A percentile compares a stretch with the other conserved stretches of the same genome.
Conservation (phyloP, 495 filamentous ascomycete genomes). For the Podospora anserina region DNA sequence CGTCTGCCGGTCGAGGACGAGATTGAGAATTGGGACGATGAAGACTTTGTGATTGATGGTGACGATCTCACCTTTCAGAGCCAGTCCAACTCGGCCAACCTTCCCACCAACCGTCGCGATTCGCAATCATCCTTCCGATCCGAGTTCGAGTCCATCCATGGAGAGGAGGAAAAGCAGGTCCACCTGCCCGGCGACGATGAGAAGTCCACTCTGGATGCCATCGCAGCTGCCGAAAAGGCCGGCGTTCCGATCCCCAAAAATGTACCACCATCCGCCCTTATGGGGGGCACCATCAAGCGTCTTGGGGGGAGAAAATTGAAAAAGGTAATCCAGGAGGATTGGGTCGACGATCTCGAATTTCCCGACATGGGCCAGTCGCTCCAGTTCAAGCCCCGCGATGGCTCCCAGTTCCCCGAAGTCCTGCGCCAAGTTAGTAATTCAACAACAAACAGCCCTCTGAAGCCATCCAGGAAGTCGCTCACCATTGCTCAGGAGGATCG, state of each 20-base stretch:
- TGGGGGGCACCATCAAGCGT: constrained; percentile 92
- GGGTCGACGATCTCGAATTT: constrained; percentile 86
- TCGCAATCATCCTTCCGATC: constrained; percentile 79
- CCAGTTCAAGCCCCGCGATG: constrained; percentile 60
- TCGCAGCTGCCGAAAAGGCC: constrained; percentile 78
- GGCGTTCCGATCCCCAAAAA: constrained; percentile 89
- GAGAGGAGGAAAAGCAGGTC: constrained; percentile 83
- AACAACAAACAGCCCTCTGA: constrained; percentile 40
- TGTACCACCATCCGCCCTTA: constrained; percentile 87
- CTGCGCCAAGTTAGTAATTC: constrained; percentile 61
- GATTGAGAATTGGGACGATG: constrained; percentile 88
- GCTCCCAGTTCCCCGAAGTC: constrained; percentile 62
- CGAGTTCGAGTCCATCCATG: constrained; percentile 69
- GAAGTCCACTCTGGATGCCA: constrained; percentile 72
- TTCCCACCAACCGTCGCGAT: constrained; percentile 58
- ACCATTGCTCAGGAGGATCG: constrained; percentile 22
- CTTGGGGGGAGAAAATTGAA: constrained; percentile 77
- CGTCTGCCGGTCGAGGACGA: constrained; percentile 54
- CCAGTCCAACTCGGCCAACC: constrained; percentile 57
- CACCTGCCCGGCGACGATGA: constrained; percentile 76
- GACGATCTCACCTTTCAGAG: constrained; percentile 67
- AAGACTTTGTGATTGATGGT: constrained; percentile 71
- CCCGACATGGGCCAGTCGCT: constrained; percentile 58
- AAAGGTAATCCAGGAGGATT: constrained; percentile 79
- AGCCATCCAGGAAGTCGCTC: constrained; percentile 28